Conservation (phyloP, 169 alveolate genomes). For the Cryptosporidium sp. region DNA sequence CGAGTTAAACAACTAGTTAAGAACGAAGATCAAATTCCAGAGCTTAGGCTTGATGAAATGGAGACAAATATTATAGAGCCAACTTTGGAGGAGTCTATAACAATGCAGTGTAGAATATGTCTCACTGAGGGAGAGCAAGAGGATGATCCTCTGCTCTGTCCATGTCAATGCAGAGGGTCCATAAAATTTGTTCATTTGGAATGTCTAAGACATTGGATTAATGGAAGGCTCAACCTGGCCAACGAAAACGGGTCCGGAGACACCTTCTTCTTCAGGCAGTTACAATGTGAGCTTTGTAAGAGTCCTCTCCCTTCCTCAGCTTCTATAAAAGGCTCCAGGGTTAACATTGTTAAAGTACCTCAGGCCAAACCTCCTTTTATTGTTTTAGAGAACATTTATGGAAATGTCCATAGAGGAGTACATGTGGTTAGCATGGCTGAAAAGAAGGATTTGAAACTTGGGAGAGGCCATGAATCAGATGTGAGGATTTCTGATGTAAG, state of each 20-base stretch:
- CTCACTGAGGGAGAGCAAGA: constrained; percentile 88
- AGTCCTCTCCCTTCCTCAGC: constrained; percentile 84
- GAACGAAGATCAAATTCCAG: constrained; percentile 65
- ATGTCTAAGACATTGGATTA: constrained; percentile 95
- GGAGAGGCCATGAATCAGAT: constrained; percentile 98
- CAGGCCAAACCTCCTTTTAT: constrained; percentile 88
- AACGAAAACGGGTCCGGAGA: constrained; percentile 79
- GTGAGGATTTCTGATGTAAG: constrained; percentile 97
- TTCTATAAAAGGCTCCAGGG: constrained; percentile 81
- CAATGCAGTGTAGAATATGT: constrained; percentile 92
- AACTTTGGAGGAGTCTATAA: constrained; percentile 47
- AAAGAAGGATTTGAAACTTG: constrained; percentile 86
- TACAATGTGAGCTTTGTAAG: constrained; percentile 89
- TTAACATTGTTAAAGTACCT: constrained; percentile 86
- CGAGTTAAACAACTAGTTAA: constrained; percentile 89
- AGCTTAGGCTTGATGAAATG: constrained; percentile 54
- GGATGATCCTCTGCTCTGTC: constrained; percentile 89
- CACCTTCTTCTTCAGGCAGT: constrained; percentile 82
- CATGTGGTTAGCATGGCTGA: constrained; percentile 86
- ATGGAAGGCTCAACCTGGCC: constrained; percentile 87
- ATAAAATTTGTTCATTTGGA: constrained; percentile 93
- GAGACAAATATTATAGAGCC: constrained; percentile 68
- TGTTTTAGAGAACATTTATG: constrained; percentile 88
- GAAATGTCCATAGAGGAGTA: constrained; percentile 83
- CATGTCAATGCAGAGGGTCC: constrained; percentile 94